Percentiles rank a stretch among this genome's conserved stretches.
phyloP scores from a whole-genome alignment of 2,329 filamentous ascomycete genomes.

The Harringtonia lauricola region DNA sequence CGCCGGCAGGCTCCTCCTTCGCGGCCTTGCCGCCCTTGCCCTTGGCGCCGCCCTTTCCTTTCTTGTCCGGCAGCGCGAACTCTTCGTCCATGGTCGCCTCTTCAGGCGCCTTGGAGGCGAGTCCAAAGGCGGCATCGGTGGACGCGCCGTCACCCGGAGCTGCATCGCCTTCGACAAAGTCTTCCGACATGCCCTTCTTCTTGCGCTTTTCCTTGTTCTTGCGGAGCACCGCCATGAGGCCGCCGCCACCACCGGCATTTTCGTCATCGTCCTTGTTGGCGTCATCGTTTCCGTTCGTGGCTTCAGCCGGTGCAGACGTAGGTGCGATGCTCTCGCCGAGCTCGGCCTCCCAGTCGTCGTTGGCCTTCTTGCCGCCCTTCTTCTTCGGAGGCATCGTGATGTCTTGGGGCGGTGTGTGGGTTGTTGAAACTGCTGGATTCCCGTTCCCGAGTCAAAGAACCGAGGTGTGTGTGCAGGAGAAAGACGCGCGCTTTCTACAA shows the following conservation, averaged over 20 bases:
- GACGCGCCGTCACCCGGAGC: slow-evolving; percentile 17
- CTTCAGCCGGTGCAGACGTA: slow-evolving; percentile 32
- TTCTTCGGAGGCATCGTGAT: slow-evolving; percentile 69
- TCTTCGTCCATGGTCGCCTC: slow-evolving; percentile 81
- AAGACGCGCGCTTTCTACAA: neutral
- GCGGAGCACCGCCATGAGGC: slow-evolving; percentile 68
- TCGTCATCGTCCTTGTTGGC: slow-evolving; percentile 40
- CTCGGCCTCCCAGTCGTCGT: slow-evolving; percentile 92
- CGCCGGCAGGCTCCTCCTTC: slow-evolving; percentile 23
- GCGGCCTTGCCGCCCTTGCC: slow-evolving; percentile 24
- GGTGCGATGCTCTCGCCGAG: slow-evolving; percentile 68
- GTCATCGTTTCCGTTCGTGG: slow-evolving; percentile 32
- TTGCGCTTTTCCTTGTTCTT: slow-evolving; percentile 81
- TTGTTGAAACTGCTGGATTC: neutral
- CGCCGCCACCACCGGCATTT: slow-evolving; percentile 48
- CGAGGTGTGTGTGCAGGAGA: neutral
- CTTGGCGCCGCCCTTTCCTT: slow-evolving; percentile 48
- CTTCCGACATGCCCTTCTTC: slow-evolving; percentile 71
- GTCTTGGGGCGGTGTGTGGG: neutral
- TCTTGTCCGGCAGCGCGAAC: slow-evolving; percentile 72
- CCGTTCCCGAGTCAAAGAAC: neutral
- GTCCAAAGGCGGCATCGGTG: slow-evolving; percentile 30
- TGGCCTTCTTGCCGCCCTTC: slow-evolving; percentile 81
- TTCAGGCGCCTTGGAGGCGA: slow-evolving; percentile 59
- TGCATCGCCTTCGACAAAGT: slow-evolving; percentile 61